A percentile compares a stretch with the other conserved stretches of the same genome.
Evolutionary conservation across 2,329 filamentous ascomycete species (phyloP).

Genomic region (Penicillium decumbens): DNA sequence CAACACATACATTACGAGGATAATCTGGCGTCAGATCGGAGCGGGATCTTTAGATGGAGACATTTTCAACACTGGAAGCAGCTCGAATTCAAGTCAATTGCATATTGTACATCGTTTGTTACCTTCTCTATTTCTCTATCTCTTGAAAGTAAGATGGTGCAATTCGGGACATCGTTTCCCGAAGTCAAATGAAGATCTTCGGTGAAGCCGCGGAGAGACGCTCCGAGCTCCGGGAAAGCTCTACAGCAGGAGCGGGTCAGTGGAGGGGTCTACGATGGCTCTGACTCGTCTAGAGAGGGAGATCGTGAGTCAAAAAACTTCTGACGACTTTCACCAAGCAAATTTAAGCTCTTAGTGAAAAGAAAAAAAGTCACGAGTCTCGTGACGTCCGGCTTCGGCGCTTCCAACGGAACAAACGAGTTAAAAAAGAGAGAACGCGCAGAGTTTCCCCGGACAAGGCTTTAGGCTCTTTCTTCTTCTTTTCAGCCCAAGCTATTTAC

Average conservation of each 20-base stretch:
- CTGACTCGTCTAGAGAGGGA: slow-evolving; percentile 12
- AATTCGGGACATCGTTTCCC: slow-evolving; percentile 13
- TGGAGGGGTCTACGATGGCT: slow-evolving; percentile 11
- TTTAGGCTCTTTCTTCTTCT: slow-evolving; percentile 18
- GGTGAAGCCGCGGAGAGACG: slow-evolving; percentile 21
- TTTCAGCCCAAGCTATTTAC: slow-evolving; percentile 6
- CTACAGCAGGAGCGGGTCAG: slow-evolving; percentile 17
- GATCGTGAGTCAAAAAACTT: slow-evolving; percentile 11
- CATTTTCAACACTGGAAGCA: slow-evolving; percentile 18
- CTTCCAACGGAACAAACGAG: slow-evolving; percentile 11
- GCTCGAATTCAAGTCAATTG: neutral
- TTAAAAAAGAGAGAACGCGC: slow-evolving; percentile 5
- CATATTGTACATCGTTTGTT: neutral
- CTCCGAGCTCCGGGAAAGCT: slow-evolving; percentile 23
- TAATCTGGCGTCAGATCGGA: slow-evolving; percentile 17
- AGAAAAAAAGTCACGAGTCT: slow-evolving; percentile 2
- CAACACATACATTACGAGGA: slow-evolving; percentile 23
- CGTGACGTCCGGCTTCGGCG: slow-evolving; percentile 31
- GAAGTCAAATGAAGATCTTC: slow-evolving; percentile 4
- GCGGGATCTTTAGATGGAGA: slow-evolving; percentile 13
- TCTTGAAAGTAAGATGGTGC: slow-evolving; percentile 8
- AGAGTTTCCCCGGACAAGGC: slow-evolving; percentile 21
- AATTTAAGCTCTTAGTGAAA: no score
- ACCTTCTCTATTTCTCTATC: neutral
- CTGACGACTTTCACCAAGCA: neutral